phyloP scores from a whole-genome alignment of 2,329 filamentous ascomycete genomes.

The Scorias spongiosa region DNA sequence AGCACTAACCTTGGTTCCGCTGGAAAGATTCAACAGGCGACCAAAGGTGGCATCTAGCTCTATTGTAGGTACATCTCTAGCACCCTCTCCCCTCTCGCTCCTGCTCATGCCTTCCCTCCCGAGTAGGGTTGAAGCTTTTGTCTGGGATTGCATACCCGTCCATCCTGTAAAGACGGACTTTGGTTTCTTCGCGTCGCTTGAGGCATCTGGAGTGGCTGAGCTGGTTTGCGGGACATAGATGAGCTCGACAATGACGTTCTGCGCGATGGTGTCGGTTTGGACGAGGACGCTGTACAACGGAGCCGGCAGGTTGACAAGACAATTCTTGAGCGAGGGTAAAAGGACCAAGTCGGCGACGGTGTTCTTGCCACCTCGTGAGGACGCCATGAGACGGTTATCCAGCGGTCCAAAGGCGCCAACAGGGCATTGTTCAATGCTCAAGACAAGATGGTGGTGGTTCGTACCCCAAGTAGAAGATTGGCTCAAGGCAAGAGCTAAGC shows the following conservation, averaged over 20 bases:
- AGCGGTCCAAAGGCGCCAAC: too few relatives aligned
- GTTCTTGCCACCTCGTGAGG: neutral
- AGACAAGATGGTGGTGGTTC: too few relatives aligned
- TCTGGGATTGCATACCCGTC: constrained; percentile 95
- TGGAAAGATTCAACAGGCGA: constrained; percentile 56
- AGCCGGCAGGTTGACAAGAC: constrained; percentile 80
- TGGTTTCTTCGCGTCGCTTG: constrained; percentile 19
- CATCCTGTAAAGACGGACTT: constrained; percentile 79
- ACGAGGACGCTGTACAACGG: constrained; percentile 72
- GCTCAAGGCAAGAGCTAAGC: neutral
- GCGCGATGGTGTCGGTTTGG: constrained; percentile 79
- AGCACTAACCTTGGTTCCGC: constrained; percentile 60
- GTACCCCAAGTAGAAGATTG: neutral
- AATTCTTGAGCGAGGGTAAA: constrained; percentile 71
- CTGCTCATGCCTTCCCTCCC: constrained; percentile 52
- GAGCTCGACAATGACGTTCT: constrained; percentile 93
- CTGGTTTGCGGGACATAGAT: constrained; percentile 45
- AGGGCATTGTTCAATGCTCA: too few relatives aligned
- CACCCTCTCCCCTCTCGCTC: constrained; percentile 41
- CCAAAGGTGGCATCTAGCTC: constrained; percentile 83
- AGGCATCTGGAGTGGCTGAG: constrained; percentile 20
- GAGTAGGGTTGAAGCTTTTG: constrained; percentile 57
- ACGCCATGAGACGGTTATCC: neutral
- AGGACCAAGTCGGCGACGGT: constrained; percentile 60
- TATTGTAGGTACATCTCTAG: constrained; percentile 62